Percentiles rank a stretch among this genome's conserved stretches.
These are phyloP conservation scores for maize (Zea mays) DNA, from an alignment of 176 grass and related monocot species.

Conservation along the genomic window DNA sequence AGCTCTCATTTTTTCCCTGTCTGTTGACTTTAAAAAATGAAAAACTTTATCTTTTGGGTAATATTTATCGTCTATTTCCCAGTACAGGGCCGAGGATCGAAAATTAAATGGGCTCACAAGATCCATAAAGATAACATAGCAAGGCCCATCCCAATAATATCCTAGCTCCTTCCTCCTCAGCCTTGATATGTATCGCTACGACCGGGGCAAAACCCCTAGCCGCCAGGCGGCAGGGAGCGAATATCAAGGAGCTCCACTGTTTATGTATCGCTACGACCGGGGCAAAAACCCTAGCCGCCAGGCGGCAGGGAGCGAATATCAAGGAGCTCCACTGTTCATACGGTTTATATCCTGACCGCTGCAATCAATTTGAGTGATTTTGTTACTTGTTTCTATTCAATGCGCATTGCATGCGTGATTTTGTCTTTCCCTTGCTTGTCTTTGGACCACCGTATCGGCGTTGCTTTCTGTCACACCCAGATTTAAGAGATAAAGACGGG, in stretches of 20 bases:
- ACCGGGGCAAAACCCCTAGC: constrained; percentile 35
- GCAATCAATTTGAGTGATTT: not conserved
- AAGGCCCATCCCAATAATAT: constrained; percentile 18
- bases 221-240: not conserved
- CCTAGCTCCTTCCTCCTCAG: not conserved
- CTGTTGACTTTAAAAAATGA: too few relatives aligned
- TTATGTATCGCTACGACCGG: too few relatives aligned
- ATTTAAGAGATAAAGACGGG: too few relatives aligned
- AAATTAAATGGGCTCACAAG: not conserved
- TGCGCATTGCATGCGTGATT: not conserved
- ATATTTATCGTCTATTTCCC: too few relatives aligned
- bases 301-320: not conserved
- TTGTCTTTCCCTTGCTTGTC: not conserved
- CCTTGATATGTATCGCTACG: not conserved
- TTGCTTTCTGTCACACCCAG: too few relatives aligned
- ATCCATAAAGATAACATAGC: not conserved
- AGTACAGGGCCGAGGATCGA: too few relatives aligned
- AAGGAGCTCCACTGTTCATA: not conserved
- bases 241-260: not conserved
- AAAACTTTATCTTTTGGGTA: too few relatives aligned
- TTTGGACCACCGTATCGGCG: not conserved
- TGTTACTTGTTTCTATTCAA: not conserved
- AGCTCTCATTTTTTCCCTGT: not conserved
- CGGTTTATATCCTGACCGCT: not conserved
- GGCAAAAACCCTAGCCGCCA: constrained; percentile 37